Percentiles rank a stretch among this genome's conserved stretches.
Conservation (phyloP, 2,329 filamentous ascomycete species). For the Talaromyces sp. region DNA sequence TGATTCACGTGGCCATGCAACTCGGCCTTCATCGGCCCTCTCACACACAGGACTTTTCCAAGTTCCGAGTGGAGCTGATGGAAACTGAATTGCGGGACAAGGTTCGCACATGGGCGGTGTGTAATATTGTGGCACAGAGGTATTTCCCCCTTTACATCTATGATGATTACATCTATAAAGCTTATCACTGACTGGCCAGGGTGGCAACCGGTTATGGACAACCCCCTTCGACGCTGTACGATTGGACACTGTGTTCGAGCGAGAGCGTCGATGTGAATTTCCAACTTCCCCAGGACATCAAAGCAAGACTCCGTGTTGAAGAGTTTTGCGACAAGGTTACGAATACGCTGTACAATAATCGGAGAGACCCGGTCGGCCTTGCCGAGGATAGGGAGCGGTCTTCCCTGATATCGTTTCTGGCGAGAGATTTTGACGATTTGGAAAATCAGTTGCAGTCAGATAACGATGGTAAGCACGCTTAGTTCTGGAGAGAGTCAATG, state of each 20-base stretch:
- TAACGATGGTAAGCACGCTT: conserved; percentile 31
- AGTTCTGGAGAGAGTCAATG: conserved; percentile 1
- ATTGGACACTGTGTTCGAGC: conserved; percentile 48
- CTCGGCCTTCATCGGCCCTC: conserved; percentile 60
- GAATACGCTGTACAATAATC: conserved; percentile 51
- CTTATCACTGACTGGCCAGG: conserved; percentile 24
- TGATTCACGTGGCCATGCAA: conserved; percentile 65
- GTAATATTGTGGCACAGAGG: conserved; percentile 63
- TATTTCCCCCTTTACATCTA: conserved; percentile 20
- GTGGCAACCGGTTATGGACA: conserved; percentile 65
- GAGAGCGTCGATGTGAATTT: conserved; percentile 41
- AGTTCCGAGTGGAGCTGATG: conserved; percentile 47
- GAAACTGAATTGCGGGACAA: conserved; percentile 60
- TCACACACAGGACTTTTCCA: conserved; percentile 53
- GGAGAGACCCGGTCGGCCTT: conserved; percentile 48
- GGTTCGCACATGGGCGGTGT: conserved; percentile 61
- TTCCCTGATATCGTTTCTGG: conserved; percentile 40
- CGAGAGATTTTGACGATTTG: conserved; percentile 43
- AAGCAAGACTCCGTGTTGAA: conserved; percentile 50
- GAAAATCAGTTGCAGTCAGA: conserved; percentile 45
- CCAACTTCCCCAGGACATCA: conserved; percentile 47
- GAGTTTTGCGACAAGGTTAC: conserved; percentile 55
- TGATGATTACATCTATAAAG: background rate
- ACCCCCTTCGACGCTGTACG: conserved; percentile 57
- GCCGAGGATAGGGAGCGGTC: conserved; percentile 39